Evolutionary conservation across 2,329 filamentous ascomycete genomes (phyloP).

Genomic region (Cercospora zeina): DNA sequence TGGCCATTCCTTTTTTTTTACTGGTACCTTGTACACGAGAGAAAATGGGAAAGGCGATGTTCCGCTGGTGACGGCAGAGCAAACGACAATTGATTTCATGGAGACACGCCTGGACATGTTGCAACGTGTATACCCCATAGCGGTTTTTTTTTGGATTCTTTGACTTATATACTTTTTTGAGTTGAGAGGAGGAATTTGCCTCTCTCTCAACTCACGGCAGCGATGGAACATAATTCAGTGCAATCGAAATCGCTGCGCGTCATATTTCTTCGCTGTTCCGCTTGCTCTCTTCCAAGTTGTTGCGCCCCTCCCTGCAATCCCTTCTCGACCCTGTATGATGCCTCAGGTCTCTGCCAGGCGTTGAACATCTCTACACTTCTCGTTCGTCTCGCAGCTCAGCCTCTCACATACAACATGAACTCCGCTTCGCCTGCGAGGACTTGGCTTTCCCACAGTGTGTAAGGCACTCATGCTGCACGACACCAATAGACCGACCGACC

Average conservation of each 20-base stretch:
- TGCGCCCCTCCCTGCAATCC: too few relatives aligned
- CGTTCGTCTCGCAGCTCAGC: too few relatives aligned
- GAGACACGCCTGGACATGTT: slow-evolving; percentile 2
- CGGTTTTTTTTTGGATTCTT: background rate
- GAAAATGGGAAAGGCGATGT: background rate
- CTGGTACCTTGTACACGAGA: background rate
- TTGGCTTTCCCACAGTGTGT: too few relatives aligned
- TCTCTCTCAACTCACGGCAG: background rate
- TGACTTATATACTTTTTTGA: too few relatives aligned
- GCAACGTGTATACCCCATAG: slow-evolving; percentile 1
- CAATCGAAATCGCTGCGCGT: slow-evolving; percentile 7
- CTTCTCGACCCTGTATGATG: too few relatives aligned
- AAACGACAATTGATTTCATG: background rate
- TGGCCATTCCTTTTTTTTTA: background rate
- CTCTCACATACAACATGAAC: too few relatives aligned
- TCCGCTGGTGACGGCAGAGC: background rate
- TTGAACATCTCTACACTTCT: too few relatives aligned
- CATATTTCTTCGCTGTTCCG: background rate
- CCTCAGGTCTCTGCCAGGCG: too few relatives aligned
- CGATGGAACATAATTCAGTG: slow-evolving; percentile 9
- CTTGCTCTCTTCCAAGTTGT: background rate
- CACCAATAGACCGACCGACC: too few relatives aligned
- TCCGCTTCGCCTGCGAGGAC: too few relatives aligned
- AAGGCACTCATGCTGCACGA: too few relatives aligned
- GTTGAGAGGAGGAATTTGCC: background rate